phyloP scores from a whole-genome alignment of 2,329 filamentous ascomycete genomes.

The Apiospora koreana region DNA sequence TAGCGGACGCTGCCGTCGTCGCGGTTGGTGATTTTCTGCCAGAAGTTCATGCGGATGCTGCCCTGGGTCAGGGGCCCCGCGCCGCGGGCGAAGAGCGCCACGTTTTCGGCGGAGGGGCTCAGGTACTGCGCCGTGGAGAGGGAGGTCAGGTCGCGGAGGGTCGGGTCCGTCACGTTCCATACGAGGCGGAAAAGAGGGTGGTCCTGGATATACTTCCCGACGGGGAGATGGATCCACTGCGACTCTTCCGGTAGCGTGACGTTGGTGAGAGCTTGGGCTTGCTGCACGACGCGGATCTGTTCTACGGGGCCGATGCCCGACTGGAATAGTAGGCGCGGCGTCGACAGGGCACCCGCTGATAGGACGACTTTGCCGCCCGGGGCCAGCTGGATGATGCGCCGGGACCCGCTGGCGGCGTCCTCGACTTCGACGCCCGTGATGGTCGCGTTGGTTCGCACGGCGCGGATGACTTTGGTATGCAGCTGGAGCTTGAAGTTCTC shows the following conservation, averaged over 20 bases:
- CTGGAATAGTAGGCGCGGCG: slow-evolving; percentile 69
- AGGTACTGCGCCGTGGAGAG: slow-evolving; percentile 14
- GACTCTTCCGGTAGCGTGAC: slow-evolving; percentile 48
- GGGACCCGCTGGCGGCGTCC: slow-evolving; percentile 50
- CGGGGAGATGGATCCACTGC: slow-evolving; percentile 59
- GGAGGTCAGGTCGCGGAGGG: neutral
- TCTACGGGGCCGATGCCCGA: slow-evolving; percentile 68
- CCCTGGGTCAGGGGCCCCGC: slow-evolving; percentile 26
- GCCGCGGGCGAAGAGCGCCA: slow-evolving; percentile 22
- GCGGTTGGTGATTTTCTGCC: slow-evolving; percentile 23
- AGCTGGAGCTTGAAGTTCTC: slow-evolving; percentile 69
- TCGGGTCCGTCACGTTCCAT: neutral
- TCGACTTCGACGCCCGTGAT: slow-evolving; percentile 70
- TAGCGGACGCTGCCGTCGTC: slow-evolving; percentile 26
- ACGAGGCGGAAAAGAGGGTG: slow-evolving; percentile 42
- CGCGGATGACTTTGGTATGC: slow-evolving; percentile 64
- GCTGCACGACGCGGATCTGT: slow-evolving; percentile 51
- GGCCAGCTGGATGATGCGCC: slow-evolving; percentile 62
- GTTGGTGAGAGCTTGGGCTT: slow-evolving; percentile 43
- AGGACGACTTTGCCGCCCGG: slow-evolving; percentile 67
- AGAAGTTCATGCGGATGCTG: slow-evolving; percentile 25
- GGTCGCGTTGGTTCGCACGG: slow-evolving; percentile 61
- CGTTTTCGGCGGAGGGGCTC: slow-evolving; percentile 16
- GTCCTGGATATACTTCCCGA: slow-evolving; percentile 61
- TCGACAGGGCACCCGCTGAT: slow-evolving; percentile 68